These are phyloP conservation scores for Pseudonectria foliicola DNA, from an alignment of 2,329 filamentous ascomycete genomes.

Conservation along the genomic window DNA sequence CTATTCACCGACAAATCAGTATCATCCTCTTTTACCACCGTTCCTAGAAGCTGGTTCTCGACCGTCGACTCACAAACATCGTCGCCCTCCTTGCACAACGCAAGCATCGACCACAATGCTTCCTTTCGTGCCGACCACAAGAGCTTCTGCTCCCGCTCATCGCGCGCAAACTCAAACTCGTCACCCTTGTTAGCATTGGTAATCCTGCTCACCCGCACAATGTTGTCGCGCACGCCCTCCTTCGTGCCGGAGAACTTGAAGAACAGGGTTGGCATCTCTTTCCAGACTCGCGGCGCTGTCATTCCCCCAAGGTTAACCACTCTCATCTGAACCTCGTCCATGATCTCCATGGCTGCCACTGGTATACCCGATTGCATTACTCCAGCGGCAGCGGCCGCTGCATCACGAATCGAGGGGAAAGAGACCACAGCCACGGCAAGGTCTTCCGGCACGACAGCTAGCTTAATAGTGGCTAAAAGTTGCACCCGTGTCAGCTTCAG, in stretches of 20 bases:
- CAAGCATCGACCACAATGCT: conserved; percentile 76
- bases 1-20: conserved; percentile 21
- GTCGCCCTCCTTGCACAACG: conserved; percentile 56
- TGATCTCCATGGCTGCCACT: conserved; percentile 73
- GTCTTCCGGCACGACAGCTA: conserved; percentile 68
- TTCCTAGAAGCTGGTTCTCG: too few species aligned
- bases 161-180: conserved; percentile 70
- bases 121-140: conserved; percentile 79
- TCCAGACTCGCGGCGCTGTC: conserved; percentile 63
- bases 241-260: conserved; percentile 82
- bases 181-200: conserved; percentile 57
- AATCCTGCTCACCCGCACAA: conserved; percentile 60
- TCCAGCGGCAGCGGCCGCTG: conserved; percentile 64
- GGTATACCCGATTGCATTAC: conserved; percentile 71
- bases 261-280: conserved; percentile 70
- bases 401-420: conserved; percentile 70
- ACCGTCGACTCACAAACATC: conserved; percentile 58
- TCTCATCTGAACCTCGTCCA: conserved; percentile 83
- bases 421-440: conserved; percentile 73
- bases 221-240: conserved; percentile 70
- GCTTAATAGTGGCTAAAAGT: conserved; percentile 60
- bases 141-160: conserved; percentile 62
- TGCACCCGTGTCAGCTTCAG: conserved; percentile 1
- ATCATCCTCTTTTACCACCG: too few species aligned
- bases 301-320: conserved; percentile 70